These are phyloP conservation scores for Mycena epipterygia DNA, from an alignment of 768 basidiomycete genomes.

Conservation along the genomic window DNA sequence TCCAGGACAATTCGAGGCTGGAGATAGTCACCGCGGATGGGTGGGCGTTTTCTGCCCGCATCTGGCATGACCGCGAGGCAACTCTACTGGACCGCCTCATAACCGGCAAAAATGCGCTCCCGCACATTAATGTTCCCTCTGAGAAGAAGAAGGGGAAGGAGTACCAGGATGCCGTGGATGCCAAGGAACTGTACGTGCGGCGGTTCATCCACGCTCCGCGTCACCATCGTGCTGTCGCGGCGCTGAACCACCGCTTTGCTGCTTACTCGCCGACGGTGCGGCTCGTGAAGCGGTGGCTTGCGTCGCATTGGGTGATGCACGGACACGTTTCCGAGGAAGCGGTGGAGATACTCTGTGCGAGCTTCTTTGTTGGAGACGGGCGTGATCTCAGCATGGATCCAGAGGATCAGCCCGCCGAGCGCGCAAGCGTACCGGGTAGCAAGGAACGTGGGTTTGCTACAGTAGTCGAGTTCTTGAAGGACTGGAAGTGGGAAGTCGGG, in stretches of 20 bases:
- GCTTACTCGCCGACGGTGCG: conserved; percentile 90
- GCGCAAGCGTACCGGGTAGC: conserved; percentile 71
- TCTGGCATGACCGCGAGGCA: conserved; percentile 91
- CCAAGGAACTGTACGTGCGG: conserved; percentile 72
- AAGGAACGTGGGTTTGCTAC: conserved; percentile 86
- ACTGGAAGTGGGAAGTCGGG: conserved; percentile 88
- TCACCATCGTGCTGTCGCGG: conserved; percentile 88
- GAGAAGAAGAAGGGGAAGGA: conserved; percentile 59
- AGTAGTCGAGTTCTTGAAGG: conserved; percentile 78
- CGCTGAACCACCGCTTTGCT: conserved; percentile 81
- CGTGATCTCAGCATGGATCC: conserved; percentile 46
- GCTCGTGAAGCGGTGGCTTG: conserved; percentile 93
- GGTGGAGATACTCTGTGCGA: conserved; percentile 88
- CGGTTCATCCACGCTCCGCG: conserved; percentile 85
- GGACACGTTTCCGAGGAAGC: conserved; percentile 82
- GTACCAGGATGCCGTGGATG: conserved; percentile 67
- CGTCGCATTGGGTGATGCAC: conserved; percentile 88
- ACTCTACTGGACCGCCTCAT: conserved; percentile 81
- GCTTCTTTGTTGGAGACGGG: conserved; percentile 76
- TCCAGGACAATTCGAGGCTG: conserved; percentile 78
- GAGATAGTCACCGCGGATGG: conserved; percentile 87
- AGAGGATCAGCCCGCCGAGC: conserved; percentile 50
- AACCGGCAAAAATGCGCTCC: conserved; percentile 57
- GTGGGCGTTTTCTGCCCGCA: conserved; percentile 87
- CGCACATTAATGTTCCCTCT: conserved; percentile 50